A percentile compares a stretch with the other conserved stretches of the same genome.
These are phyloP conservation scores for Leccinellum luteum DNA, from an alignment of 768 basidiomycete species.

Conservation along the genomic window DNA sequence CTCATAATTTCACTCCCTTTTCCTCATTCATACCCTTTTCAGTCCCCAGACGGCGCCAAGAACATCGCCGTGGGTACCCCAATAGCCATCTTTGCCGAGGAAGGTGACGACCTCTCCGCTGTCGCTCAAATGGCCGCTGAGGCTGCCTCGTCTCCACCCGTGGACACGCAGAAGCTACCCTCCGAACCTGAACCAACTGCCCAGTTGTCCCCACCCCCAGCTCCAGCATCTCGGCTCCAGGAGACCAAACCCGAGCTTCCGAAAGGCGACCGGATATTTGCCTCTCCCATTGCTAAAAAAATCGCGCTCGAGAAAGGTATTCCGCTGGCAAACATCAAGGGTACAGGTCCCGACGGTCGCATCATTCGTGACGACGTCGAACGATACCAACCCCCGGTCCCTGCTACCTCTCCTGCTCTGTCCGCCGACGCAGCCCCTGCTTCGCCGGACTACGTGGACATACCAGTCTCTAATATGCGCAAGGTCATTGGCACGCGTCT, in stretches of 20 bases:
- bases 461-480: constrained; percentile 91
- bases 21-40: background rate
- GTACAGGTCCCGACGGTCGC: constrained; percentile 89
- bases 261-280: constrained; percentile 83
- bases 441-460: constrained; percentile 79
- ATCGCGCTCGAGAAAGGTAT: constrained; percentile 93
- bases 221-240: constrained; percentile 34
- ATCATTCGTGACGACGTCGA: constrained; percentile 96
- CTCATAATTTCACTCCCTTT: constrained; percentile 1
- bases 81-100: constrained; percentile 92
- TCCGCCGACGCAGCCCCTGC: constrained; percentile 49
- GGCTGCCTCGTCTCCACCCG: constrained; percentile 42
- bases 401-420: constrained; percentile 42
- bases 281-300: constrained; percentile 94
- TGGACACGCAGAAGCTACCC: constrained; percentile 34
- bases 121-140: constrained; percentile 72
- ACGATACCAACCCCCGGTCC: constrained; percentile 64
- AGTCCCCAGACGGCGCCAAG: constrained; percentile 87
- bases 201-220: constrained; percentile 33
- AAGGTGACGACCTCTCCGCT: constrained; percentile 90
- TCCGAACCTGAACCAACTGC: constrained; percentile 44
- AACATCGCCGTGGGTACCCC: constrained; percentile 80
- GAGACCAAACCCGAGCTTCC: constrained; percentile 55
- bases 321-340: constrained; percentile 86
- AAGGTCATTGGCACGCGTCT: constrained; percentile 89